Percentiles rank a stretch among this genome's conserved stretches.
These are phyloP conservation scores for Polyporus arcularius DNA, from an alignment of 768 basidiomycete species.

Conservation along the genomic window DNA sequence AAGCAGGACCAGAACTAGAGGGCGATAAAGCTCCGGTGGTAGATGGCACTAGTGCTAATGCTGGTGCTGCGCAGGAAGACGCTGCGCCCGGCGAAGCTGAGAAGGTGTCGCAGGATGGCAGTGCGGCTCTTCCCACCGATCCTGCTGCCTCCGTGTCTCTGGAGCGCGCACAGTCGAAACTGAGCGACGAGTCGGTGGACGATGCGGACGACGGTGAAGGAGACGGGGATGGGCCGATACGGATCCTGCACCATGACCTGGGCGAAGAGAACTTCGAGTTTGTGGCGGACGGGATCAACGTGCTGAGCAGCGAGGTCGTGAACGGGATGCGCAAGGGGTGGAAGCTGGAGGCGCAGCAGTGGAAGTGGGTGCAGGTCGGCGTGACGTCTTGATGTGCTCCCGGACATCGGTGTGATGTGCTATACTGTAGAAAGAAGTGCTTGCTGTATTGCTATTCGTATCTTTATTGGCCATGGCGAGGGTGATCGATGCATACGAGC, in stretches of 20 bases:
- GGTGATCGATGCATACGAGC: neutral
- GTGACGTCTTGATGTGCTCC: constrained; percentile 5
- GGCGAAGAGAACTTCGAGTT: constrained; percentile 30
- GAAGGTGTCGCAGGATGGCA: too few species aligned
- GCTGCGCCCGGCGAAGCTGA: too few species aligned
- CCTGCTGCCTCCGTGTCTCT: neutral
- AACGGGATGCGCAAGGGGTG: constrained; percentile 31
- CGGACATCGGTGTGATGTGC: too few species aligned
- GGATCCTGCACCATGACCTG: constrained; percentile 27
- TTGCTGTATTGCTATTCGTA: constrained; percentile 1
- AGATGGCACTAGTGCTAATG: too few species aligned
- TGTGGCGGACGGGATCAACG: constrained; percentile 28
- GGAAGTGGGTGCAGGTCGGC: constrained; percentile 30
- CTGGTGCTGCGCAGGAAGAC: too few species aligned
- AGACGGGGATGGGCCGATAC: constrained; percentile 13
- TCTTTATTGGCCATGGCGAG: neutral
- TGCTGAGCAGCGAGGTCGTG: constrained; percentile 27
- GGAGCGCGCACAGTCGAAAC: constrained; percentile 2
- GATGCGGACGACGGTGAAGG: neutral
- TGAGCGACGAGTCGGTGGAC: constrained; percentile 6
- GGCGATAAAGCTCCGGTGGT: neutral
- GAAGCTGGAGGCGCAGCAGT: constrained; percentile 33
- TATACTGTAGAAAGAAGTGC: too few species aligned
- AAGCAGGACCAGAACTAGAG: neutral
- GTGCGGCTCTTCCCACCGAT: neutral